phyloP scores from a whole-genome alignment of 768 basidiomycete genomes.

The Pleurotus ostreatus region DNA sequence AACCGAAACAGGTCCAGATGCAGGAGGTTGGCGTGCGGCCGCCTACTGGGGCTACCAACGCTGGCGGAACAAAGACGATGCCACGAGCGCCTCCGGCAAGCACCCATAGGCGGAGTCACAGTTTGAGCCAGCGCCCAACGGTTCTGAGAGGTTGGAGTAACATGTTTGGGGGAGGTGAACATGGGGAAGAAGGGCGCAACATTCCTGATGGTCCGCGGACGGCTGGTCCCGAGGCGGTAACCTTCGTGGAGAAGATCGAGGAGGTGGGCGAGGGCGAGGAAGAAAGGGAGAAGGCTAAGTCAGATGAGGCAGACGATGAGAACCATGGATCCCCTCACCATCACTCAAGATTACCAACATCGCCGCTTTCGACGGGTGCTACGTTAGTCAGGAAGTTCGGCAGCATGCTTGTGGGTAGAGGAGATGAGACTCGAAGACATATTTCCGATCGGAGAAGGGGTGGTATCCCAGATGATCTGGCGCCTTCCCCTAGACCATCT shows the following conservation, averaged over 20 bases:
- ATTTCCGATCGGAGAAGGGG: constrained; percentile 38
- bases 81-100: constrained; percentile 75
- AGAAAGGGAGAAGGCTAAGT: constrained; percentile 24
- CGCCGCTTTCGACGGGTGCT: constrained; percentile 52
- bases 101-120: constrained; percentile 80
- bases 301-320: constrained; percentile 20
- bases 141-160: constrained; percentile 53
- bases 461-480: constrained; percentile 43
- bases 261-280: constrained; percentile 25
- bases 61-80: constrained; percentile 21
- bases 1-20: constrained; percentile 16
- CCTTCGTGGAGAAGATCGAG: constrained; percentile 44
- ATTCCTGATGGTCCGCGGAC: constrained; percentile 45
- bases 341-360: constrained; percentile 15
- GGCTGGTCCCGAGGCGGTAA: constrained; percentile 59
- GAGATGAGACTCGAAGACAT: constrained; percentile 38
- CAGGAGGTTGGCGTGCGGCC: constrained; percentile 5
- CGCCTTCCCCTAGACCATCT: constrained; percentile 31
- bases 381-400: constrained; percentile 79
- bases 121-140: constrained; percentile 72
- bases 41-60: constrained; percentile 12
- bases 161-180: constrained; percentile 47
- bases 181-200: constrained; percentile 32
- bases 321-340: constrained; percentile 14
- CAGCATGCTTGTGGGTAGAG: constrained; percentile 53